Conservation (phyloP, 495 filamentous ascomycete species). For the Venustampulla echinocandica region DNA sequence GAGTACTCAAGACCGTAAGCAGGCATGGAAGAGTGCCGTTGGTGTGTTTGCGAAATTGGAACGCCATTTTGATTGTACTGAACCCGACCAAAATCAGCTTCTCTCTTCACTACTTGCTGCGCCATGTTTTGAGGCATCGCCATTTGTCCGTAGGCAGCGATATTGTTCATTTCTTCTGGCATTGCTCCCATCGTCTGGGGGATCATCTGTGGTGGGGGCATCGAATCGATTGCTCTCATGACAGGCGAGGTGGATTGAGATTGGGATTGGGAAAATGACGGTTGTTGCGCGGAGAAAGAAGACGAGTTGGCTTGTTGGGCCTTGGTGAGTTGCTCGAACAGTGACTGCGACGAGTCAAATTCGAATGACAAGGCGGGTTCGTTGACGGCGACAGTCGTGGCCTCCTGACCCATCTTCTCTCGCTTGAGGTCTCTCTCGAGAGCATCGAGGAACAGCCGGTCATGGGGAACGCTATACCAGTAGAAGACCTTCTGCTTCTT, state of each 20-base stretch:
- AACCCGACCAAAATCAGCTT: conserved; percentile 63
- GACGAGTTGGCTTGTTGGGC: conserved; percentile 97
- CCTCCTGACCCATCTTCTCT: conserved; percentile 98
- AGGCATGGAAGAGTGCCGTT: conserved; percentile 94
- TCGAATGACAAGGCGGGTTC: conserved; percentile 97
- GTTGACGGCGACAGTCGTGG: conserved; percentile 90
- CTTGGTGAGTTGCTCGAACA: conserved; percentile 99
- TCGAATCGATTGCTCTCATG: conserved; percentile 81
- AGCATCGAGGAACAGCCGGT: conserved; percentile 93
- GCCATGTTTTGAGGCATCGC: conserved; percentile 49
- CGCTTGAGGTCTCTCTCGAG: conserved; percentile 95
- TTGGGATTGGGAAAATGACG: conserved; percentile 57
- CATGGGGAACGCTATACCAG: conserved; percentile 99
- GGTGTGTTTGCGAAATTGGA: conserved; percentile 68
- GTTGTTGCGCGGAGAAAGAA: conserved; percentile 79
- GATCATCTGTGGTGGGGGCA: conserved; percentile 70
- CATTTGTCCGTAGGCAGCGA: conserved; percentile 63
- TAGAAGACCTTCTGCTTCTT: conserved; percentile 99
- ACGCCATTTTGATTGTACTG: conserved; percentile 91
- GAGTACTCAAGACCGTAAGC: conserved; percentile 92
- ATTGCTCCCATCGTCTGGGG: conserved; percentile 70
- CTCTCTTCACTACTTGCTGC: conserved; percentile 69
- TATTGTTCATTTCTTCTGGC: conserved; percentile 71
- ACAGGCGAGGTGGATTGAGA: conserved; percentile 74
- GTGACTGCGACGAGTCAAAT: conserved; percentile 96